Base-by-base conservation (phyloP, 73 alveolate genomes). In the Diophrys appendiculata region DNA sequence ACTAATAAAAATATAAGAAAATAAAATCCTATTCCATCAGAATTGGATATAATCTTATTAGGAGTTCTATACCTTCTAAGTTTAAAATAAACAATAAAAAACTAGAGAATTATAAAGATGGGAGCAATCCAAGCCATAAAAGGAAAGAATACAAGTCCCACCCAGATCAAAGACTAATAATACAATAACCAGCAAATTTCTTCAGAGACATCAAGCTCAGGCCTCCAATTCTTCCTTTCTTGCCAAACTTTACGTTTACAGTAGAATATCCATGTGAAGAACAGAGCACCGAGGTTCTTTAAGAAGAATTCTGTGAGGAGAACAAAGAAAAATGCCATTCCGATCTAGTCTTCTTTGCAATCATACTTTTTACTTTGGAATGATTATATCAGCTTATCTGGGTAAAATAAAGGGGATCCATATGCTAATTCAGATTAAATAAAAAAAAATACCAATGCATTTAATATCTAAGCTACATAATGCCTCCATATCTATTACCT, bases 141-240 rank as follows among this genome's bases (percentile, higher is more conserved):
- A 11, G 71, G 71, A 23, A 11, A 60, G 13, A 60, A 23, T 13
- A 60, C 33, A 27, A 60, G 25, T 11, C 31, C 25, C 33, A 60
- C 25, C 71, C 71, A 60, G 5, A 60, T 60, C 28, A 60, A 13
- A 11, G 71, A 27, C 28, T 60, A 31, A 23, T 11, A 60, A 31
- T 60, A 60, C 11, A 60, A 31, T 2, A 60, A 31, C 71, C 71
- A 60, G 28, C 18, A 27, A 31, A 60, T 60, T 60, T 60, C 71
- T 23, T 60, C 71, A 11, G 71, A 60, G 2, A 60, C 33, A 31
- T 23, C 28, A 23, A 60, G 25, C 28, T 60, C 71, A 23, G 71
- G 71, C 71, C 28, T 60, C 71, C 71, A 60, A 31, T 60, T 60
- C 71, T 60, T 60, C 31, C 5, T 60, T 31, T 60, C n/a, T n/a